Base-by-base conservation (phyloP, 129 eudicot genomes). In the Arctium minus region DNA sequence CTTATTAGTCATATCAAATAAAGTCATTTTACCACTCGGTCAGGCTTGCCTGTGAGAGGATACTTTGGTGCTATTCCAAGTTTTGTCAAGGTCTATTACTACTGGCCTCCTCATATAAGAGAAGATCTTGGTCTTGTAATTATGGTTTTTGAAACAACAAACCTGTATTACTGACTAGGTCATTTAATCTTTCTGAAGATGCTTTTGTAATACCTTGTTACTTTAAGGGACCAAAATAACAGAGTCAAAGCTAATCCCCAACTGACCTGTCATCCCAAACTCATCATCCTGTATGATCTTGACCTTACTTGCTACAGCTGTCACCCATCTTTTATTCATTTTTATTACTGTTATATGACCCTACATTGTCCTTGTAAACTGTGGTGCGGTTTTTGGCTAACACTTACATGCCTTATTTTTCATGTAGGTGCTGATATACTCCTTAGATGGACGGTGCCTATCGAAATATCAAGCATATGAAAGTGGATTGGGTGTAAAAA, bases 381-480 rank as follows among this genome's bases (percentile, higher is more conserved):
- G 37, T 71, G 74, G 42, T 22, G 18, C 6, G 67, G 77, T 69
- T 76, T 82, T 70, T 78, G 48, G 79, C 10, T 78, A 50, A 72
- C 40, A n/a, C 27, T 78, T 39, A 38, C 13, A 22, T 60, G 73
- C 53, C 31, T 83, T 70, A 17, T 78, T 71, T 65, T 70, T 33
- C 38, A 12, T 84, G 36, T 84, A 95, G 99, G 97, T 93, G 69
- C 87, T 96, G 84, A 89, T 96, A 83, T 96, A 96, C 87, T 93
- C 99, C 12, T 92, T 95, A 79, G 99, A 96, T 75, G 99, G 99
- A 18, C 80, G 99, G 75, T 96, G 99, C 81, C 83, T 96, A 71
- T 86, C 97, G 6, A 96, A 93, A 86, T 96, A 91, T 91, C 99
- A 93, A 85, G 99, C 99, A 75, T 96, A 93, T 84, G 99, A 96